Percentiles rank a stretch among this genome's conserved stretches.
phyloP scores from a whole-genome alignment of 140 eudicot genomes.

The Stevia rebaudiana region DNA sequence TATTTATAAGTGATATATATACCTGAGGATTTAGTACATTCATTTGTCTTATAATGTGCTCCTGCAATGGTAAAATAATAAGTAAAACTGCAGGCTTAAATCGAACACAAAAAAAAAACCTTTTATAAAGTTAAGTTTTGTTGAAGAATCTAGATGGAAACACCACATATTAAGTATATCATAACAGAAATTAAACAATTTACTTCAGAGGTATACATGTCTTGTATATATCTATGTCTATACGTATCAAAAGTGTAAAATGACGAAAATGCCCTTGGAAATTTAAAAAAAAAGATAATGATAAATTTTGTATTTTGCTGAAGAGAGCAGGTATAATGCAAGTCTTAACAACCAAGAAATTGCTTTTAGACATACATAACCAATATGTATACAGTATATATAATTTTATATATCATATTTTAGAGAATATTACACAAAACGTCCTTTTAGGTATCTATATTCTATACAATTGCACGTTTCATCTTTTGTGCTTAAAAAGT shows the following conservation, averaged over 20 bases:
- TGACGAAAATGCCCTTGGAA: no score
- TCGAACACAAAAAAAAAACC: background rate
- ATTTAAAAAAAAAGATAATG: no score
- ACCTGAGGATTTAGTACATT: constrained; percentile 68
- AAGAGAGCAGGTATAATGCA: background rate
- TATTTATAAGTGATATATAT: background rate
- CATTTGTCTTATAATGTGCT: constrained; percentile 43
- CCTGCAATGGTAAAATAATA: constrained; percentile 31
- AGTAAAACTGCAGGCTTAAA: background rate
- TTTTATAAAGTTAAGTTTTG: background rate
- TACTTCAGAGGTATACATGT: background rate
- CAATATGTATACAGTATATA: background rate
- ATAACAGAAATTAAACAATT: background rate
- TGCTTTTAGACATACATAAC: background rate
- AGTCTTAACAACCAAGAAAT: constrained; percentile 4
- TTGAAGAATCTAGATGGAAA: background rate
- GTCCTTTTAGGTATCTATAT: no score
- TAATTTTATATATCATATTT: no score
- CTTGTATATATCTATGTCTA: background rate
- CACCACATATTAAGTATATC: background rate
- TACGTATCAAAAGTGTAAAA: no score
- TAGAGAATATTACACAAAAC: no score
- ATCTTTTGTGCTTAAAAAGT: no score
- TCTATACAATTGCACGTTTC: no score
- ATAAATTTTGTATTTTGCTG: no score